phyloP scores from a whole-genome alignment of 768 basidiomycete species.

The Boletales sp. region DNA sequence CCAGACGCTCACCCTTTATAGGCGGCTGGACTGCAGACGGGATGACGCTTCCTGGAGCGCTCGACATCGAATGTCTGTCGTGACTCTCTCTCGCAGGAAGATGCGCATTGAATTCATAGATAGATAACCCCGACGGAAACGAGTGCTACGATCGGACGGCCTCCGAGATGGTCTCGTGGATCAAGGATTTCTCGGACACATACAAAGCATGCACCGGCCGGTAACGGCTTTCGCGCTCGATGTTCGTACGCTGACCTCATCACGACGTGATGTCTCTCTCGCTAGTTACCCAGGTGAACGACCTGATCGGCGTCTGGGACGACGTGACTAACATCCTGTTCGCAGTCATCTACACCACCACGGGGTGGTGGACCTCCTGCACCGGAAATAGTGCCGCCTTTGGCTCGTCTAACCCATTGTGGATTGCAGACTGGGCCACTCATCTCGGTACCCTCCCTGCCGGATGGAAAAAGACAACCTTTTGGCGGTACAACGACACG shows the following conservation, averaged over 20 bases:
- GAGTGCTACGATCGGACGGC: slow-evolving; percentile 53
- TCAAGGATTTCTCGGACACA: slow-evolving; percentile 58
- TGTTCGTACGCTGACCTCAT: not conserved
- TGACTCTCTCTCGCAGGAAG: not conserved
- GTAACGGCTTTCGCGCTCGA: slow-evolving; percentile 24
- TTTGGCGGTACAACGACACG: slow-evolving; percentile 60
- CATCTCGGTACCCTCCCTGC: slow-evolving; percentile 52
- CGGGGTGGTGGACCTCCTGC: slow-evolving; percentile 66
- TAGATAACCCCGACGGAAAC: slow-evolving; percentile 51
- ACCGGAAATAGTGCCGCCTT: slow-evolving; percentile 58
- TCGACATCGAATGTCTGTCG: slow-evolving; percentile 58
- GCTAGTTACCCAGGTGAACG: slow-evolving; percentile 39
- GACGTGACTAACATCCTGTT: not conserved
- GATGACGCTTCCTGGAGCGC: slow-evolving; percentile 58
- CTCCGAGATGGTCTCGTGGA: slow-evolving; percentile 60
- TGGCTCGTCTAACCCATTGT: slow-evolving; percentile 49
- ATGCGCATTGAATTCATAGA: not conserved
- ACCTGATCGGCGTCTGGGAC: slow-evolving; percentile 2
- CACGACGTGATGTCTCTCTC: not conserved
- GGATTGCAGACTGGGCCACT: slow-evolving; percentile 55
- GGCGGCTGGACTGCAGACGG: slow-evolving; percentile 56
- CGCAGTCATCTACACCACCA: slow-evolving; percentile 59
- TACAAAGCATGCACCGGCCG: slow-evolving; percentile 47
- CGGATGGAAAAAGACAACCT: slow-evolving; percentile 53
- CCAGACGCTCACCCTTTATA: slow-evolving; percentile 11